Evolutionary conservation across 2,329 filamentous ascomycete genomes (phyloP).

Genomic region (Penicillium verrucosum): DNA sequence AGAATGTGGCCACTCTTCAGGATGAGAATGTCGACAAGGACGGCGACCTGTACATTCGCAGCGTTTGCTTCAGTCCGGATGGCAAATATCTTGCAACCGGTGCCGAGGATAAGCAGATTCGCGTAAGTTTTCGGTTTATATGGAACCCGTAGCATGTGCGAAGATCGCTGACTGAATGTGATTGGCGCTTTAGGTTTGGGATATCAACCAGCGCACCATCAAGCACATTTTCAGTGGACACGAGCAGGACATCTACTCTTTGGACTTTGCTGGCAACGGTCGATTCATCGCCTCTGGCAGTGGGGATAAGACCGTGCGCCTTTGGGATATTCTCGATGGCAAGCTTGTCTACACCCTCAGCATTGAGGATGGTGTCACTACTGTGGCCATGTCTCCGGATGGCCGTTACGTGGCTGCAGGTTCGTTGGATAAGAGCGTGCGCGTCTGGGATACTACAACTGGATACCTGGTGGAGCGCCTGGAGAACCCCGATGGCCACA

Average conservation of each 20-base stretch:
- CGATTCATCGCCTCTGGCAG: slow-evolving; percentile 93
- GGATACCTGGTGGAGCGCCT: slow-evolving; percentile 87
- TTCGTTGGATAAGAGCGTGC: slow-evolving; percentile 94
- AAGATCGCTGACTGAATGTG: slow-evolving; percentile 9
- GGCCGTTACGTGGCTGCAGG: slow-evolving; percentile 92
- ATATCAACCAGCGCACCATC: slow-evolving; percentile 78
- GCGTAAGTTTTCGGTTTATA: slow-evolving; percentile 56
- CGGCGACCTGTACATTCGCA: slow-evolving; percentile 93
- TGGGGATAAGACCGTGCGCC: slow-evolving; percentile 87
- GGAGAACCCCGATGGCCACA: slow-evolving; percentile 90
- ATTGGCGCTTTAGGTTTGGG: slow-evolving; percentile 73
- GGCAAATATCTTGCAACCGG: slow-evolving; percentile 91
- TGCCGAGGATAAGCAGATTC: slow-evolving; percentile 94
- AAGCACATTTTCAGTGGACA: slow-evolving; percentile 93
- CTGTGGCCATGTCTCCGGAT: slow-evolving; percentile 94
- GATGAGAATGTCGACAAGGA: slow-evolving; percentile 83
- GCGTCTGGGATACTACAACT: slow-evolving; percentile 88
- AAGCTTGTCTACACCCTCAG: slow-evolving; percentile 78
- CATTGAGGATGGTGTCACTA: slow-evolving; percentile 96
- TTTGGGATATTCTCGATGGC: slow-evolving; percentile 91
- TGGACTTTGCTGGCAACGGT: slow-evolving; percentile 92
- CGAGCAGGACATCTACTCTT: slow-evolving; percentile 96
- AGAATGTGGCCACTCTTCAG: slow-evolving; percentile 84
- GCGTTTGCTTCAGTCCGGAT: slow-evolving; percentile 97
- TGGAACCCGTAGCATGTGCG: background rate